Evolutionary conservation across 2,329 filamentous ascomycete species (phyloP).

Genomic region (Sporothrix brunneoviolacea): DNA sequence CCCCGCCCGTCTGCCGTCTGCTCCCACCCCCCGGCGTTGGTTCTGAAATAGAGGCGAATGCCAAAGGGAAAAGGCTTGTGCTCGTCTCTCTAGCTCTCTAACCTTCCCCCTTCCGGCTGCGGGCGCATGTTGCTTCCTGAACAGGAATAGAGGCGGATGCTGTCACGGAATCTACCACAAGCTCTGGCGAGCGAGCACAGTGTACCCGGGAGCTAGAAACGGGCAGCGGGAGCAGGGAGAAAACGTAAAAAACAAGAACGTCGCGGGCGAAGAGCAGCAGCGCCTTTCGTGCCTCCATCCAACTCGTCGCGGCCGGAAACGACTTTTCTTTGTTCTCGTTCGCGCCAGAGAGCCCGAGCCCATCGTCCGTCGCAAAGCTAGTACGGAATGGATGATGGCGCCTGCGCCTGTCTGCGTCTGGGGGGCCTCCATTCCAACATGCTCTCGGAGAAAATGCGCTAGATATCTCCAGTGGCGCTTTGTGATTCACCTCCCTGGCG

Average conservation of each 20-base stretch:
- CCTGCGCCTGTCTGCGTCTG: too few species aligned
- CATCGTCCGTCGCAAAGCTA: background rate
- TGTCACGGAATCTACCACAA: background rate
- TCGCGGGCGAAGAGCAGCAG: too few species aligned
- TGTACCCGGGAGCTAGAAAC: background rate
- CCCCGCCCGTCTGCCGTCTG: too few species aligned
- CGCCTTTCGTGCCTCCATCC: too few species aligned
- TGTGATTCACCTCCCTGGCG: too few species aligned
- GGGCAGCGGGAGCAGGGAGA: constrained; percentile 6
- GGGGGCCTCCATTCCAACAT: too few species aligned
- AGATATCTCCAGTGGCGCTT: background rate
- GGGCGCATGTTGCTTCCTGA: background rate
- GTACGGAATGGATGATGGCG: background rate
- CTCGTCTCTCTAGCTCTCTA: too few species aligned
- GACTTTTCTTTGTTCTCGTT: background rate
- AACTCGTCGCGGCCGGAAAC: too few species aligned
- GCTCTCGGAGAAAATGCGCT: too few species aligned
- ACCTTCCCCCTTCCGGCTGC: background rate
- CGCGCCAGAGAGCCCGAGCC: background rate
- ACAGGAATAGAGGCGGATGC: background rate
- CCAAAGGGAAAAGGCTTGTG: background rate
- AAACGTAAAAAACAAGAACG: background rate
- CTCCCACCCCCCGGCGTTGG: too few species aligned
- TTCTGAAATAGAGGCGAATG: too few species aligned
- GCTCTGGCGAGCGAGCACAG: too few species aligned